Conservation (phyloP, 805 yeast species). For the Metschnikowia aberdeeniae region DNA sequence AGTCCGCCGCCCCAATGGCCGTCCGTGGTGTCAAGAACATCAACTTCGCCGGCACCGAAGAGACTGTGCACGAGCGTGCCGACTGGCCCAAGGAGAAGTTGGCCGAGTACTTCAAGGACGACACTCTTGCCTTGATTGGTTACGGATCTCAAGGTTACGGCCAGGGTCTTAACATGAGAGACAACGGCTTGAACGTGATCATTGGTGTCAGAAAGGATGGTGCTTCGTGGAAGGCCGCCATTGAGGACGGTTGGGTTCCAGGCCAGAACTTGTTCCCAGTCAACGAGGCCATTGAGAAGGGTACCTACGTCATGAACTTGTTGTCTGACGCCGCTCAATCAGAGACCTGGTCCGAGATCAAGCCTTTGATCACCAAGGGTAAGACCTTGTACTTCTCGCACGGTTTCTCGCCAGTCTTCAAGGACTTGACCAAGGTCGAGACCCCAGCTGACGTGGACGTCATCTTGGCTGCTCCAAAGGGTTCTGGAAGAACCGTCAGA, state of each 20-base stretch:
- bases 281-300: slow-evolving; percentile 85
- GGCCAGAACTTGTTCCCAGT: slow-evolving; percentile 97
- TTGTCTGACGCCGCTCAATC: slow-evolving; percentile 99
- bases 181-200: slow-evolving; percentile 96
- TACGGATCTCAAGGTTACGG: slow-evolving; percentile 99
- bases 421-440: slow-evolving; percentile 93
- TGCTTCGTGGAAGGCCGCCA: slow-evolving; percentile 99
- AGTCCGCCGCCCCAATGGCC: slow-evolving; percentile 45
- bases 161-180: slow-evolving; percentile 98
- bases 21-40: slow-evolving; percentile 93
- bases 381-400: slow-evolving; percentile 98
- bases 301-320: slow-evolving; percentile 96
- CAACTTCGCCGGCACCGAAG: slow-evolving; percentile 94
- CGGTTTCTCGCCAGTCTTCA: slow-evolving; percentile 99
- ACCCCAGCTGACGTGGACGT: slow-evolving; percentile 95
- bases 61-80: slow-evolving; percentile 95
- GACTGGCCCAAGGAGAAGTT: slow-evolving; percentile 99
- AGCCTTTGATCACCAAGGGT: slow-evolving; percentile 92
- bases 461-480: slow-evolving; percentile 99
- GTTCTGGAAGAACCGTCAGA: slow-evolving; percentile 99
- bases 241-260: slow-evolving; percentile 99
- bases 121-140: slow-evolving; percentile 95
- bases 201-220: slow-evolving; percentile 98
- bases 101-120: slow-evolving; percentile 94
- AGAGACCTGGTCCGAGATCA: slow-evolving; percentile 87